Evolutionary conservation across 2,329 filamentous ascomycete genomes (phyloP), one percentile per base, ranked within the genome.

Genomic region (Paecilomyces dactylethromorphus): DNA sequence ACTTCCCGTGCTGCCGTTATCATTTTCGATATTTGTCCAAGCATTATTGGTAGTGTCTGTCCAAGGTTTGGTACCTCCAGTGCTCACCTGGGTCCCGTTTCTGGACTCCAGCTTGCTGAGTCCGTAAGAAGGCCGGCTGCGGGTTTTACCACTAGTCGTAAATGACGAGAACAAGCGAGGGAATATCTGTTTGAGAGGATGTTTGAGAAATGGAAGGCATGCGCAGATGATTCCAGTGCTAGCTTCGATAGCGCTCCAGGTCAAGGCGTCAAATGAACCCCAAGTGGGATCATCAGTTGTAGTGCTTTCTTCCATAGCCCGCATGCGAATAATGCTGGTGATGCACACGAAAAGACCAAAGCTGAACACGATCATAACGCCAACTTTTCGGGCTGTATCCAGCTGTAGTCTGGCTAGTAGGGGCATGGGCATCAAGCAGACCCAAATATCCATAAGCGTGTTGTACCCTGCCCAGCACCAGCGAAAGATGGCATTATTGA

Each of bases 261-360:
- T 29, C 31, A 63, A 21, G 18, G 61, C 61, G 13, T 61, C 59
- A 54, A 56, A 63, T n/a, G 61, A 63, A 12, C 61, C 61, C 61
- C 61, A 63, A 4, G 59, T 63, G 21, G 61, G 59, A 57, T 63
- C 61, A 12, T 49, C 32, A 7, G 61, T 63, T 3, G 49, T 50
- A 8, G 59, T 59, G 35, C 61, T 63, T 24, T 57, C 33, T 35
- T 51, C 55, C 51, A 63, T 58, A 18, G 59, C 59, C 24, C 49
- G 45, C 62, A 82, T 81, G 24, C 81, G 74, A 58, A 82, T 66
- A 58, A 82, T 73, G 15, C 79, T 81, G 64, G 80, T 82, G 3
- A 82, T 56, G 0, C 79, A 82, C 1, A 80, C 82, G 64, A 82
- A 81, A 2, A 82, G 71, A 0, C 81, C 81, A 1, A 82, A 71